These are phyloP conservation scores for Penicillium psychrosexuale DNA, from an alignment of 2,329 filamentous ascomycete species.

Conservation along the genomic window DNA sequence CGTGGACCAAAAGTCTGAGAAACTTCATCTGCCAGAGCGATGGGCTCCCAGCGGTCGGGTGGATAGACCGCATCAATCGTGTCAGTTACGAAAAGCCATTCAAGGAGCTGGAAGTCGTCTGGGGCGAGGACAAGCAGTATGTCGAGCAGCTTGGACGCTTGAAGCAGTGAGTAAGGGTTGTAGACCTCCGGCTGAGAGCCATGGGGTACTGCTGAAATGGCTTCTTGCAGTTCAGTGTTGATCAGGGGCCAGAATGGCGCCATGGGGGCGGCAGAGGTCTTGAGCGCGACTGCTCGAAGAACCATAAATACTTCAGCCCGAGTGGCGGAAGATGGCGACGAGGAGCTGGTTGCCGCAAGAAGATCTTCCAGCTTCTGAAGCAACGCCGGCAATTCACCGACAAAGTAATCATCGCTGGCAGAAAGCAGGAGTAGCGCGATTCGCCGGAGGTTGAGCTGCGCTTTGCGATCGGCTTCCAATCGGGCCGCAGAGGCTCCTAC, in stretches of 20 bases:
- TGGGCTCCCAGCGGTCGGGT: slow-evolving; percentile 63
- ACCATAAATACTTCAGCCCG: slow-evolving; percentile 88
- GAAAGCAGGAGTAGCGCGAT: slow-evolving; percentile 77
- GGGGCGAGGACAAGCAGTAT: slow-evolving; percentile 79
- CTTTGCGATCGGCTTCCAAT: slow-evolving; percentile 90
- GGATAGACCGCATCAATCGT: slow-evolving; percentile 95
- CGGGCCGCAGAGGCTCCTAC: slow-evolving; percentile 91
- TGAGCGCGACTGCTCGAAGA: slow-evolving; percentile 74
- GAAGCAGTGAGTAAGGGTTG: slow-evolving; percentile 71
- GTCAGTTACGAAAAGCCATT: slow-evolving; percentile 97
- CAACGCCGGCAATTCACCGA: slow-evolving; percentile 68
- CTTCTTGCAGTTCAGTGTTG: slow-evolving; percentile 78
- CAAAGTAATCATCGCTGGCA: slow-evolving; percentile 73
- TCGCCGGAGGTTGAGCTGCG: slow-evolving; percentile 82
- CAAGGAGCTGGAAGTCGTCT: slow-evolving; percentile 96
- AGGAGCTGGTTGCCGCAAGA: slow-evolving; percentile 75
- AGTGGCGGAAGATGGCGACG: slow-evolving; percentile 86
- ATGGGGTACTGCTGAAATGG: slow-evolving; percentile 70
- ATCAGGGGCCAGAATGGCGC: slow-evolving; percentile 86
- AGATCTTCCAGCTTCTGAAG: slow-evolving; percentile 85
- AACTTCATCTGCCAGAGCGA: slow-evolving; percentile 79
- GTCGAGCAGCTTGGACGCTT: slow-evolving; percentile 92
- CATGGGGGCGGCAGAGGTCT: slow-evolving; percentile 74
- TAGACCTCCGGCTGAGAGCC: slow-evolving; percentile 71
- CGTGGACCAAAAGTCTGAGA: slow-evolving; percentile 67